Conservation (phyloP, 2,329 filamentous ascomycete species). For the Xylaria sp. region DNA sequence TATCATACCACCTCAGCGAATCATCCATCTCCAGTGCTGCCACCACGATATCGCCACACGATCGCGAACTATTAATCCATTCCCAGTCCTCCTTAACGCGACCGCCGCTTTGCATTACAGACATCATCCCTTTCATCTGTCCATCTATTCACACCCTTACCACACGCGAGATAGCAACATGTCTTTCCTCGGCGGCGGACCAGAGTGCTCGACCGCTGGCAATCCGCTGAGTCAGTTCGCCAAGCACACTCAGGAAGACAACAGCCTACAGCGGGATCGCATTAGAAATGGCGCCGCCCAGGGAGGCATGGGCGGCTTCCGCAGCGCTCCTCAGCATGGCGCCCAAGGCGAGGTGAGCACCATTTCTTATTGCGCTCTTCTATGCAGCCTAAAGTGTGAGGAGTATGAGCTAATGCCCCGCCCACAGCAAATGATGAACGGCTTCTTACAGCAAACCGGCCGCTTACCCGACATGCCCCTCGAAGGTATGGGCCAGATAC, state of each 20-base stretch:
- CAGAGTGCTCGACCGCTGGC: conserved; percentile 94
- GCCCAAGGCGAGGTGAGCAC: conserved; percentile 76
- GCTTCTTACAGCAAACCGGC: conserved; percentile 86
- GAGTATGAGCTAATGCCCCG: conserved; percentile 44
- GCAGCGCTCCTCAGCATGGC: conserved; percentile 74
- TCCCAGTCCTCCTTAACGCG: not conserved
- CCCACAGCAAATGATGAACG: conserved; percentile 82
- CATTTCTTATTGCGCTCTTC: not conserved
- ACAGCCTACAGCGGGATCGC: conserved; percentile 90
- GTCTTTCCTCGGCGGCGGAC: conserved; percentile 89
- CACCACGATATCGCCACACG: not conserved
- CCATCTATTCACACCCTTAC: conserved; percentile 23
- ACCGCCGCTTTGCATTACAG: not conserved
- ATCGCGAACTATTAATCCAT: not conserved
- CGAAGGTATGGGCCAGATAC: conserved; percentile 57
- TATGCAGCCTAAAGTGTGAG: too few relatives aligned
- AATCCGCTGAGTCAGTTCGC: conserved; percentile 98
- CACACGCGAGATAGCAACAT: conserved; percentile 61
- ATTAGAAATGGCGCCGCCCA: conserved; percentile 80
- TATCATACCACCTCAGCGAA: not conserved
- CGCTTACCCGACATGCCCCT: conserved; percentile 65
- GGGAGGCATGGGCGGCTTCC: conserved; percentile 79
- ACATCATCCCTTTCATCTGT: not conserved
- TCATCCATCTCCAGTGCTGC: not conserved
- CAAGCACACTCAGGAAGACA: conserved; percentile 97